Evolutionary conservation across 2,329 filamentous ascomycete genomes (phyloP), one percentile per base, ranked within the genome.

Genomic region (Drechslerella coelobrocha): DNA sequence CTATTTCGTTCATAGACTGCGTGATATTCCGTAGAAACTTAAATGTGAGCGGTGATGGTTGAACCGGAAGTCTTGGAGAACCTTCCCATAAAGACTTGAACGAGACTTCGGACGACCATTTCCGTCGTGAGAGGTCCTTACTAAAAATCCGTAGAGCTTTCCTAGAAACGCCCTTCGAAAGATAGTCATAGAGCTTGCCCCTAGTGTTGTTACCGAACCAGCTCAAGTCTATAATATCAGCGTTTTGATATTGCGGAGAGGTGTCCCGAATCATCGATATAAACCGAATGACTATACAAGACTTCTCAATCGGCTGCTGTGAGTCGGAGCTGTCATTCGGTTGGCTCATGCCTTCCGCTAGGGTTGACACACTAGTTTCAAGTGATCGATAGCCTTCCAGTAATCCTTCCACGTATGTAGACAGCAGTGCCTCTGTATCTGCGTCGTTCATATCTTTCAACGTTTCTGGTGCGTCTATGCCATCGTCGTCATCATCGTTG

Each of bases 21-120:
- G 85, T 84, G 26, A 96, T 77, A 47, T 82, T 82, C 23, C 86
- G 85, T 52, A 97, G 76, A 60, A 95, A 87, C 68, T 84, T 85
- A 76, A 96, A 96, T 0, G 86, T 81, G 19, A 83, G 83, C 0
- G 90, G 87, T 0, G 91, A 93, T 0, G 91, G 91, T 75, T 94
- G 90, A 4, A 86, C 83, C 0, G 93, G 93, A 43, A 96, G 78
- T 24, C 86, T 82, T 0, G 90, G 89, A 7, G 23, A 41, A 24
- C 69, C 73, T 17, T 71, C 66, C 66, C 66, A 71, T 9, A 71
- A 53, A 12, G 34, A 37, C 17, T 54, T 47, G 17, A 71, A 71
- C 2, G 59, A 51, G 29, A 71, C 66, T 14, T 60, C 53, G 2
- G 66, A 59, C 7, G 59, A 8, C 66, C 66, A 71, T 37, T 55